Conservation (phyloP, 805 yeast genomes). For the Yamadazyma philogaea region DNA sequence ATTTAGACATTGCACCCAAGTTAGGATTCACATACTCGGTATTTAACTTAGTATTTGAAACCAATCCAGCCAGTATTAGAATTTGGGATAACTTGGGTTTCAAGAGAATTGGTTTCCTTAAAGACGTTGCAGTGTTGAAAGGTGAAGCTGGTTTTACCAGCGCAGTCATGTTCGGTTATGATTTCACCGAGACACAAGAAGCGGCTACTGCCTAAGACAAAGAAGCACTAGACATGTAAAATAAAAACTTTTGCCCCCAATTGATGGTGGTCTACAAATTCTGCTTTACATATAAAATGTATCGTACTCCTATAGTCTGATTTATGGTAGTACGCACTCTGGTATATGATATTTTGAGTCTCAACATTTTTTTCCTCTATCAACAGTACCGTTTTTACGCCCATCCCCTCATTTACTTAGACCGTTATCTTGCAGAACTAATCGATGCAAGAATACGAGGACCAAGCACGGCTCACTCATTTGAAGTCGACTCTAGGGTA, state of each 20-base stretch:
- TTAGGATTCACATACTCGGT: conserved; percentile 81
- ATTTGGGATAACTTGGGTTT: conserved; percentile 88
- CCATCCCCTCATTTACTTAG: conserved; percentile 8
- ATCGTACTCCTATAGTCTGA: neutral
- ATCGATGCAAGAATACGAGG: conserved; percentile 10
- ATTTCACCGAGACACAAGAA: conserved; percentile 17
- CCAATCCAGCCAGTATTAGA: conserved; percentile 68
- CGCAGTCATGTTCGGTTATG: conserved; percentile 76
- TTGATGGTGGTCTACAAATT: too few species aligned
- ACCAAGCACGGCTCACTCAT: conserved; percentile 1
- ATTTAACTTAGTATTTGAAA: conserved; percentile 81
- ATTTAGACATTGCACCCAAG: conserved; percentile 68
- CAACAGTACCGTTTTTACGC: conserved; percentile 6
- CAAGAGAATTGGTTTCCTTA: conserved; percentile 70
- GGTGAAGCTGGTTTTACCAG: conserved; percentile 64
- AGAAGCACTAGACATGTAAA: too few species aligned
- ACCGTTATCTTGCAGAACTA: neutral
- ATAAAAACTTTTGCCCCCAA: too few species aligned
- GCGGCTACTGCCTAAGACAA: too few species aligned
- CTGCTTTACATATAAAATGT: too few species aligned
- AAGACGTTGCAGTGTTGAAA: conserved; percentile 69
- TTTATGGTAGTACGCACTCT: neutral
- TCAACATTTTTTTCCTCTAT: neutral
- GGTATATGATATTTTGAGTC: neutral
- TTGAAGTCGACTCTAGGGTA: conserved; percentile 7